Evolutionary conservation across 2,329 filamentous ascomycete species (phyloP).

Genomic region (Phialophora tarda): DNA sequence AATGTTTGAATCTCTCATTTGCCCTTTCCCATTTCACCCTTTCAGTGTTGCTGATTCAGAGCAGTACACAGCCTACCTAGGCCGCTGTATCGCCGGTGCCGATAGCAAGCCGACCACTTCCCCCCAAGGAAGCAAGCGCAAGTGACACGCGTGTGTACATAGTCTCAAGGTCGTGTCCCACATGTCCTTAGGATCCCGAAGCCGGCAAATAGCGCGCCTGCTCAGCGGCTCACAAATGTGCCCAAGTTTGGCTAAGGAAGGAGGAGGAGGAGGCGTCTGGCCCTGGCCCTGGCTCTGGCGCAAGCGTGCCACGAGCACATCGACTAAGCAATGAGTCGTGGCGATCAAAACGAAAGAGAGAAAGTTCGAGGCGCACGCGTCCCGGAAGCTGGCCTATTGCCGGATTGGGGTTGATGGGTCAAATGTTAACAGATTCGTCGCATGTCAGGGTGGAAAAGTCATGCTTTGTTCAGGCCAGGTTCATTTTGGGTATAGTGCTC

Average conservation of each 20-base stretch:
- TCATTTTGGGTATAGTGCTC: neutral
- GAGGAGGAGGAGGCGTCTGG: neutral
- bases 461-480: neutral
- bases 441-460: neutral
- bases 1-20: no score
- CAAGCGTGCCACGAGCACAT: neutral
- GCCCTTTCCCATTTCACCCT: neutral
- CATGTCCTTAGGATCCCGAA: neutral
- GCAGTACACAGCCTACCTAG: constrained; percentile 17
- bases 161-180: neutral
- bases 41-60: neutral
- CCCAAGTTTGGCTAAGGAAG: neutral
- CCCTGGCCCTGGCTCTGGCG: neutral
- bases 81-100: constrained; percentile 13
- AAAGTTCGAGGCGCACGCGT: neutral
- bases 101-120: constrained; percentile 2
- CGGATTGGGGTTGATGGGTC: neutral
- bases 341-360: neutral
- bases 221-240: neutral
- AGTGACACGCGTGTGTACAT: neutral
- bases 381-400: neutral
- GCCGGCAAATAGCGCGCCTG: neutral
- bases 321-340: neutral
- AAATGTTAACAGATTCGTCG: neutral
- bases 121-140: constrained; percentile 4